Evolutionary conservation across 352 stramenopile species (phyloP).

Genomic region (Pythium oligandrum): DNA sequence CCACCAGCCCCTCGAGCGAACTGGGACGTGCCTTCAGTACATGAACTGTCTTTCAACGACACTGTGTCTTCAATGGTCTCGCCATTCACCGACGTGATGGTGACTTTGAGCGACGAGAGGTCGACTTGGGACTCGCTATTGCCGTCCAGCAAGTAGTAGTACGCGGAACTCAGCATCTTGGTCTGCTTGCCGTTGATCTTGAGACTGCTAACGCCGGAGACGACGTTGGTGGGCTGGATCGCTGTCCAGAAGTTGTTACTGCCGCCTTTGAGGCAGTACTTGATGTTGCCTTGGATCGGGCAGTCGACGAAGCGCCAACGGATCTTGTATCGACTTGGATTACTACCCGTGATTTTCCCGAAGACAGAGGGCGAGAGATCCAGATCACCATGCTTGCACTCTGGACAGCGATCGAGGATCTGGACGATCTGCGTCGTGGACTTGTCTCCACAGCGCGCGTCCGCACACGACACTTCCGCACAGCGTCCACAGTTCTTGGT

Average conservation of each 20-base stretch:
- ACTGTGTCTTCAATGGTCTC: conserved; percentile 53
- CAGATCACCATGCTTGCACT: conserved; percentile 63
- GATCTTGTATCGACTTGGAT: conserved; percentile 48
- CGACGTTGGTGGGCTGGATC: conserved; percentile 54
- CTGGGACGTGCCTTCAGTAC: conserved; percentile 31
- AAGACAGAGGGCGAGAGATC: conserved; percentile 65
- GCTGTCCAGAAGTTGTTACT: conserved; percentile 58
- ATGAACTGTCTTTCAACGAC: conserved; percentile 35
- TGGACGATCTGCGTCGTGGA: conserved; percentile 42
- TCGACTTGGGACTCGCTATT: conserved; percentile 20
- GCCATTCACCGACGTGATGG: conserved; percentile 26
- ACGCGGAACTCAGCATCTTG: conserved; percentile 56
- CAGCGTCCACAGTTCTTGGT: conserved; percentile 61
- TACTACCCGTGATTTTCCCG: conserved; percentile 55
- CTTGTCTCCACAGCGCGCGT: conserved; percentile 42
- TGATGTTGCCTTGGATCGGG: conserved; percentile 38
- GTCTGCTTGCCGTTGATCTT: conserved; percentile 52
- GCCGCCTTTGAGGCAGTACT: conserved; percentile 67
- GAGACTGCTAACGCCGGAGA: conserved; percentile 44
- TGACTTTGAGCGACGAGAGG: conserved; percentile 41
- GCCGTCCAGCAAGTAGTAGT: conserved; percentile 57
- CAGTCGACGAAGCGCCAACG: conserved; percentile 72
- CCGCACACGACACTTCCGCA: conserved; percentile 52
- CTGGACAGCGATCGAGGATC: conserved; percentile 67
- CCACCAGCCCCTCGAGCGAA: conserved; percentile 22